A percentile compares a stretch with the other conserved stretches of the same genome.
Evolutionary conservation across 1,284 basidiomycete species (phyloP).

Genomic region (Cutaneotrichosporon mucoides): DNA sequence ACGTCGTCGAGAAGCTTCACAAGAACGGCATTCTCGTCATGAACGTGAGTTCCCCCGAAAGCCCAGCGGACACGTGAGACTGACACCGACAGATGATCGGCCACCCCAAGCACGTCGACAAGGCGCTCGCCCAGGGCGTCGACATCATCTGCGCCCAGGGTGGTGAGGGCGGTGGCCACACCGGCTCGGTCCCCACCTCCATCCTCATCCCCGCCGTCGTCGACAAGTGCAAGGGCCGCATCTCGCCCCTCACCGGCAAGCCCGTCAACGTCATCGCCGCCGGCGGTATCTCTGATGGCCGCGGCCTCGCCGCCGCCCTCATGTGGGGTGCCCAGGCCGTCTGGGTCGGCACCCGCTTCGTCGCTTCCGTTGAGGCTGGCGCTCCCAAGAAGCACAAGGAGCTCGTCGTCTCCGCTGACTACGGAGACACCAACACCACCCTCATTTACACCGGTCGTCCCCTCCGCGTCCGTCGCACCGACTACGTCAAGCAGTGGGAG

Average conservation of each 20-base stretch:
- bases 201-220: slow-evolving; percentile 65
- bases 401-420: slow-evolving; percentile 41
- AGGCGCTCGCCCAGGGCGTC: slow-evolving; percentile 72
- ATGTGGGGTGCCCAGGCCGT: slow-evolving; percentile 78
- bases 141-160: slow-evolving; percentile 87
- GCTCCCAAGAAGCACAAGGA: slow-evolving; percentile 24
- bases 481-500: slow-evolving; percentile 71
- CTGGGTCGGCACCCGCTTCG: slow-evolving; percentile 89
- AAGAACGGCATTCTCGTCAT: slow-evolving; percentile 66
- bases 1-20: slow-evolving; percentile 73
- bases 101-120: slow-evolving; percentile 76
- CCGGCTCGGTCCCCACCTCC: slow-evolving; percentile 41
- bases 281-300: slow-evolving; percentile 79
- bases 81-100: slow-evolving; percentile 63
- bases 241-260: slow-evolving; percentile 69
- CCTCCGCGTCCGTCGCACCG: slow-evolving; percentile 71
- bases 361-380: slow-evolving; percentile 54
- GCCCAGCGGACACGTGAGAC: too few relatives aligned
- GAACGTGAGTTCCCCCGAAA: slow-evolving; percentile 28
- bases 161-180: slow-evolving; percentile 73
- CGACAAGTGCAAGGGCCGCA: slow-evolving; percentile 68
- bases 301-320: slow-evolving; percentile 77
- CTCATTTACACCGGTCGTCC: slow-evolving; percentile 85
- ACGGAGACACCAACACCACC: slow-evolving; percentile 60
- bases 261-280: slow-evolving; percentile 79